phyloP scores from a whole-genome alignment of 805 yeast genomes.

The Phaffomyces thermotolerans region DNA sequence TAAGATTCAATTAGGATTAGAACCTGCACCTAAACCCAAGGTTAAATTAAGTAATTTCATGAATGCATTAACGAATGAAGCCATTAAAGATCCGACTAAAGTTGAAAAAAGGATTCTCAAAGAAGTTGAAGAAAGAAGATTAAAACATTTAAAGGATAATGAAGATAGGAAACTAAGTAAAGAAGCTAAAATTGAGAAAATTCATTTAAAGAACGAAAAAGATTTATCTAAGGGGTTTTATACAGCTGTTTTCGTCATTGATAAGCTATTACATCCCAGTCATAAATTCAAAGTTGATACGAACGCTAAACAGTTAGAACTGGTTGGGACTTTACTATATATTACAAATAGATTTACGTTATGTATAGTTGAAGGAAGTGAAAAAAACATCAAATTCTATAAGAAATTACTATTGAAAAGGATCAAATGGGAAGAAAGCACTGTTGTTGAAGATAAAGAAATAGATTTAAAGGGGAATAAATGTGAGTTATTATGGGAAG shows the following conservation, averaged over 20 bases:
- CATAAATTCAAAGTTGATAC: conserved; percentile 69
- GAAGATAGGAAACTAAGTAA: conserved; percentile 51
- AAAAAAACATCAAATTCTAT: conserved; percentile 52
- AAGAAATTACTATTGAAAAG: conserved; percentile 53
- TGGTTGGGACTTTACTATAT: conserved; percentile 52
- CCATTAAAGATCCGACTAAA: conserved; percentile 82
- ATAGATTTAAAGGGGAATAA: conserved; percentile 37
- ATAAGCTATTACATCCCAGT: conserved; percentile 50
- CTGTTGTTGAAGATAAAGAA: conserved; percentile 18
- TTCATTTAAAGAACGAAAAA: conserved; percentile 34
- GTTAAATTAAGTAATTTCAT: conserved; percentile 77
- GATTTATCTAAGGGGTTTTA: conserved; percentile 47
- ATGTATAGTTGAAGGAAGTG: conserved; percentile 71
- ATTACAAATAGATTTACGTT: conserved; percentile 37
- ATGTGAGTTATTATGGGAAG: conserved; percentile 62
- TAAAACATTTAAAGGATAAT: conserved; percentile 55
- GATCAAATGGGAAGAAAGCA: conserved; percentile 62
- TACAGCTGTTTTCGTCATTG: conserved; percentile 53
- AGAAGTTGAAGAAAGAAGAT: conserved; percentile 58
- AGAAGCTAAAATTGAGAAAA: conserved; percentile 50
- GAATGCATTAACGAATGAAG: conserved; percentile 79
- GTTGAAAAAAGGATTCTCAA: conserved; percentile 65
- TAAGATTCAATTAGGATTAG: conserved; percentile 69
- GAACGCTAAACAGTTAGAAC: conserved; percentile 66
- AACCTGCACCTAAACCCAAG: conserved; percentile 86